phyloP scores from a whole-genome alignment of 192 early-diverging fungal genomes.

The Coemansia sp. region DNA sequence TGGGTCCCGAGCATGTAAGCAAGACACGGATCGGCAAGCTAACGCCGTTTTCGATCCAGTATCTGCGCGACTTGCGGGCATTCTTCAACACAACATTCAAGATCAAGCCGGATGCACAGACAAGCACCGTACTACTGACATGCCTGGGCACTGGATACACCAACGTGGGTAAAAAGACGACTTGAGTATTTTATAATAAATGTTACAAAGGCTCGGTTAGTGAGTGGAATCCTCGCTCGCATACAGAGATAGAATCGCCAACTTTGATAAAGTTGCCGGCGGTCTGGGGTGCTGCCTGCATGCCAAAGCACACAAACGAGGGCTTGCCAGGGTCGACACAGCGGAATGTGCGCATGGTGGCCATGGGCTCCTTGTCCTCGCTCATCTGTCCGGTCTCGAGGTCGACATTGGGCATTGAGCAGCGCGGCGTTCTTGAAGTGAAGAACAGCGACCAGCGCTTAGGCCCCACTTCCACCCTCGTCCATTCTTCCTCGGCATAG shows the following conservation, averaged over 20 bases:
- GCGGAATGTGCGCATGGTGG: conserved; percentile 55
- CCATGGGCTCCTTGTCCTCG: conserved; percentile 54
- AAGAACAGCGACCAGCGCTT: conserved; percentile 50
- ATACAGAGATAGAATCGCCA: conserved; percentile 21
- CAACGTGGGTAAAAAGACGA: conserved; percentile 88
- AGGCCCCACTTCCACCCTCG: conserved; percentile 49
- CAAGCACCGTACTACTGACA: conserved; percentile 72
- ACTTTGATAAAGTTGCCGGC: conserved; percentile 24
- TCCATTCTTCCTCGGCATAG: conserved; percentile 73
- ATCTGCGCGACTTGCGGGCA: conserved; percentile 81
- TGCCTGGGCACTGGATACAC: conserved; percentile 86
- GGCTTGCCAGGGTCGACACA: conserved; percentile 46
- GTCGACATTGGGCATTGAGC: conserved; percentile 63
- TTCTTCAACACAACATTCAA: conserved; percentile 94
- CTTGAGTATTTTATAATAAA: conserved; percentile 28
- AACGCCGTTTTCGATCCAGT: conserved; percentile 90
- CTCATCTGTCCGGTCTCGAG: conserved; percentile 51
- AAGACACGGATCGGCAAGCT: conserved; percentile 84
- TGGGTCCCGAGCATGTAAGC: conserved; percentile 90
- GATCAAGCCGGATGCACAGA: conserved; percentile 73
- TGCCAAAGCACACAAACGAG: conserved; percentile 38
- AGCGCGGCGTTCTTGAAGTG: conserved; percentile 58
- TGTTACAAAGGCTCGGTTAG: conserved; percentile 33
- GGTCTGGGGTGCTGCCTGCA: conserved; percentile 34
- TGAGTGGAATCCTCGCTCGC: conserved; percentile 34